These are phyloP conservation scores for Leccinum colubrinum DNA, from an alignment of 1,284 basidiomycete species.

Conservation along the genomic window DNA sequence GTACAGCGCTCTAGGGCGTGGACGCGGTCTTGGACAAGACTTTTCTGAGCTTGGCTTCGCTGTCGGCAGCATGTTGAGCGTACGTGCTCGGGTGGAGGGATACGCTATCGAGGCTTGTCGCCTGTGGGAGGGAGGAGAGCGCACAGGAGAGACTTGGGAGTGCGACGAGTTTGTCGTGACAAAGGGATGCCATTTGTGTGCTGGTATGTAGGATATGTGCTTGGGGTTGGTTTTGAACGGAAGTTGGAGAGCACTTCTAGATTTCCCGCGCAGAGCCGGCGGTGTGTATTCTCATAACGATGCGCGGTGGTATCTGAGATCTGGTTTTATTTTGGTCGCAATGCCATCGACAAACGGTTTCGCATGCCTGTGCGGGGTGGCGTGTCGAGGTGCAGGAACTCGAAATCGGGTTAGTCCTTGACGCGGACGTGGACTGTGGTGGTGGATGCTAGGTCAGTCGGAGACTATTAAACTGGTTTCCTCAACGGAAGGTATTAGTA, in stretches of 20 bases:
- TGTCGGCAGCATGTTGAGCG: slow-evolving; percentile 60
- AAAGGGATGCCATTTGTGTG: slow-evolving; percentile 17
- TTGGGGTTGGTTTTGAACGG: background rate
- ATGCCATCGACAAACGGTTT: slow-evolving; percentile 8
- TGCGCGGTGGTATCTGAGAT: slow-evolving; percentile 27
- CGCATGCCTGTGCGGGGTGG: background rate
- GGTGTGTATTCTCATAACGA: slow-evolving; percentile 24
- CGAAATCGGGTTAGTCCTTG: slow-evolving; percentile 7
- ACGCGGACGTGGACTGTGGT: slow-evolving; percentile 21
- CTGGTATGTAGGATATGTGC: background rate
- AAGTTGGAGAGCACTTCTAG: slow-evolving; percentile 11
- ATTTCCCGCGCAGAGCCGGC: slow-evolving; percentile 10
- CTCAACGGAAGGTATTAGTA: background rate
- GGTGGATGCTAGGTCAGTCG: no score
- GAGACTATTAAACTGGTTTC: no score
- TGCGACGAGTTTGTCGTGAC: slow-evolving; percentile 55
- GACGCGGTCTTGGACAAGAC: slow-evolving; percentile 48
- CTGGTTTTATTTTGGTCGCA: slow-evolving; percentile 15
- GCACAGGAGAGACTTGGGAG: slow-evolving; percentile 67
- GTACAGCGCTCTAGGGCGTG: slow-evolving; percentile 29
- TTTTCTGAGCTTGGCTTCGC: slow-evolving; percentile 66
- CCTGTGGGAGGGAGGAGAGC: slow-evolving; percentile 65
- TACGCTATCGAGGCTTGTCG: slow-evolving; percentile 62
- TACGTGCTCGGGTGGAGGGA: slow-evolving; percentile 68
- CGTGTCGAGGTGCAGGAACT: slow-evolving; percentile 19